Evolutionary conservation across 805 yeast genomes (phyloP), one percentile per base, ranked within the genome.

Genomic region (Yarrowia sp.): DNA sequence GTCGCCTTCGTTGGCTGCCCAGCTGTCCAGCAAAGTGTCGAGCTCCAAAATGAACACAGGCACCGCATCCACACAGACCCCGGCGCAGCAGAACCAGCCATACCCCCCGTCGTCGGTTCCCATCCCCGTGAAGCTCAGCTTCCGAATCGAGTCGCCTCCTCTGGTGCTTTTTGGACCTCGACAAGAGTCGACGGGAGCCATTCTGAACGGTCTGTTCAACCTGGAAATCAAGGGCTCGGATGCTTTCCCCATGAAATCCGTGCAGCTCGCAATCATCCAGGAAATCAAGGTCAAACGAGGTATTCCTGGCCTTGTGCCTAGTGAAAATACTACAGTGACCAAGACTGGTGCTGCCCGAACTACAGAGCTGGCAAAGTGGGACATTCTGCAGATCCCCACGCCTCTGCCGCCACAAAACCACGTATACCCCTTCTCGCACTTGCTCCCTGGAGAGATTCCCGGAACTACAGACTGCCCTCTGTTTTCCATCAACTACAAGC

Each of bases 91-190:
- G 50, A 43, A 43, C 50, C 48, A 57, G 39, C 42, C 50, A 11
- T 57, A 57, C 42, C 61, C 68, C 9, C 53, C 64, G 22, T 41
- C 68, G 14, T 65, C 64, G 22, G 67, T 57, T 32, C 66, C 65
- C 1, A 51, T 64, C 9, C 67, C 66, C 10, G 65, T 64, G 47
- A 44, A 63, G 50, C 63, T 69, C 33, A 73, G 85, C 0, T 81
- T 92, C 38, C 80, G 81, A 42, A 78, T 95, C 22, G 99, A 95
- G 73, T 87, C 96, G 1, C 98, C 98, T 1, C 99, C 99, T 0
- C 81, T 92, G 42, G 84, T 90, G 51, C 77, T 95, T 65, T 93
- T 89, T 72, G 99, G 99, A 0, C 76, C 82, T 0, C 88, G 92
- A 2, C 74, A 76, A 8, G 95, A 90, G 66, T 86, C 95, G 1